Evolutionary conservation across 441 rosid genomes (phyloP).

Genomic region (Theobroma grandiflorum): DNA sequence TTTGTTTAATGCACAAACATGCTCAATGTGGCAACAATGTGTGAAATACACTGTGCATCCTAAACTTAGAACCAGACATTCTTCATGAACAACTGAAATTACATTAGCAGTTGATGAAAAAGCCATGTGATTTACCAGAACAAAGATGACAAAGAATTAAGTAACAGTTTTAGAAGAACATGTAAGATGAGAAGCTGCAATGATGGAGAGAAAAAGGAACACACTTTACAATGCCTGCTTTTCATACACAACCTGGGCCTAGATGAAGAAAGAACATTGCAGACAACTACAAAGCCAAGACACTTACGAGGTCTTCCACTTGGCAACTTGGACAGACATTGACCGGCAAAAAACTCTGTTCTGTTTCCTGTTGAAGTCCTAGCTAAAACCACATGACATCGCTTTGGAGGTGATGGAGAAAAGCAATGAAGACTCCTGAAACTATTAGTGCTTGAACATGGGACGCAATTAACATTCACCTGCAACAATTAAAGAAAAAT

Average conservation of each 20-base stretch:
- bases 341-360: slow-evolving; percentile 15
- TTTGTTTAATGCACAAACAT: no score
- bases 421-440: slow-evolving; percentile 38
- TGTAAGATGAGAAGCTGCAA: background rate
- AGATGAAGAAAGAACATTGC: background rate
- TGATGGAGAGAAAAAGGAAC: background rate
- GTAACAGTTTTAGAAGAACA: slow-evolving; percentile 1
- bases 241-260: background rate
- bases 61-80: background rate
- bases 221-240: background rate
- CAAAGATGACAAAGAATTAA: background rate
- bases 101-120: background rate
- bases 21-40: no score
- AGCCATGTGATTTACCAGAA: background rate
- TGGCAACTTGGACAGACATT: slow-evolving; percentile 35
- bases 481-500: slow-evolving; percentile 28
- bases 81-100: background rate
- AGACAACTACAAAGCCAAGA: background rate
- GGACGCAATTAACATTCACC: slow-evolving; percentile 46
- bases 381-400: slow-evolving; percentile 35
- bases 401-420: slow-evolving; percentile 32
- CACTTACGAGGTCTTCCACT: slow-evolving; percentile 51
- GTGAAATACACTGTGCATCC: no score
- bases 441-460: slow-evolving; percentile 40
- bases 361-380: slow-evolving; percentile 26